Evolutionary conservation across 768 basidiomycete genomes (phyloP).

Genomic region (Asterophora lycoperdoides): DNA sequence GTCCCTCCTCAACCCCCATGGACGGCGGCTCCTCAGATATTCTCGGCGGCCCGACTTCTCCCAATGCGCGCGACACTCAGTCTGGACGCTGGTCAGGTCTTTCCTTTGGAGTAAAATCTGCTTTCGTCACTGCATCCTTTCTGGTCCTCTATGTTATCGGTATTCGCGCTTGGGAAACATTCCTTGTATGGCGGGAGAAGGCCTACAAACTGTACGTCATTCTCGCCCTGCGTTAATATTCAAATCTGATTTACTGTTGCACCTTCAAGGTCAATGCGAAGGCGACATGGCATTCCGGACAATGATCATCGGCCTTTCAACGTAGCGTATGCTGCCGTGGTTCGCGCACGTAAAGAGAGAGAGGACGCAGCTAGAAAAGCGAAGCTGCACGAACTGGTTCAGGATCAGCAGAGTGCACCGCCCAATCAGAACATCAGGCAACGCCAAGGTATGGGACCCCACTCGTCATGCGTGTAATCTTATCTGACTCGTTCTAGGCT

Average conservation of each 20-base stretch:
- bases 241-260: constrained; percentile 16
- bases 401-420: constrained; percentile 33
- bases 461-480: constrained; percentile 19
- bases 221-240: constrained; percentile 3
- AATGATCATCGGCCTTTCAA: constrained; percentile 79
- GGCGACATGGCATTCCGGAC: constrained; percentile 82
- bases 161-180: constrained; percentile 39
- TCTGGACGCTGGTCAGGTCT: constrained; percentile 31
- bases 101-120: constrained; percentile 36
- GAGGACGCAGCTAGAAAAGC: constrained; percentile 29
- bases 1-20: constrained; percentile 38
- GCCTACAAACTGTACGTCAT: constrained; percentile 58
- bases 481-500: constrained; percentile 17
- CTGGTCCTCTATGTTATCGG: constrained; percentile 34
- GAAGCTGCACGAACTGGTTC: constrained; percentile 32
- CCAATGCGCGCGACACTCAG: constrained; percentile 26
- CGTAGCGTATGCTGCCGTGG: constrained; percentile 78
- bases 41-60: constrained; percentile 53
- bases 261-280: constrained; percentile 55
- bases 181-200: constrained; percentile 58
- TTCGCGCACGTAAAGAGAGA: constrained; percentile 51
- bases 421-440: constrained; percentile 41
- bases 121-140: constrained; percentile 33
- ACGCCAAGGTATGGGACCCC: constrained; percentile 38
- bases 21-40: constrained; percentile 69